Evolutionary conservation across 192 early-diverging fungal species (phyloP).

Genomic region (Entophlyctis luteolus): DNA sequence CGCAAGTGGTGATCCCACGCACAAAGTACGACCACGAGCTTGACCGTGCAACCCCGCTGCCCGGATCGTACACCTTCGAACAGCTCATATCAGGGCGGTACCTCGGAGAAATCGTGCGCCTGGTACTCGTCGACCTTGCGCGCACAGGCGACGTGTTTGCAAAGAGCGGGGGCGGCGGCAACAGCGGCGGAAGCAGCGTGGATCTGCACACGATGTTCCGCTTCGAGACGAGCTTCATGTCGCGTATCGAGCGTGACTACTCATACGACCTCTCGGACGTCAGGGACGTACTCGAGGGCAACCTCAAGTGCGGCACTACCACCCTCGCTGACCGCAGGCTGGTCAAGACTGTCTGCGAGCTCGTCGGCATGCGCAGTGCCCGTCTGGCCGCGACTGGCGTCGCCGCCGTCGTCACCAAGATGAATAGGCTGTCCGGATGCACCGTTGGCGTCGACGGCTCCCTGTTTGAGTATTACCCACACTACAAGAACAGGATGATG

Average conservation of each 20-base stretch:
- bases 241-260: slow-evolving; percentile 60
- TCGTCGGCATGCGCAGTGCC: slow-evolving; percentile 77
- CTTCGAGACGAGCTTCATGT: slow-evolving; percentile 64
- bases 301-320: slow-evolving; percentile 51
- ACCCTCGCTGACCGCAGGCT: slow-evolving; percentile 63
- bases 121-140: slow-evolving; percentile 76
- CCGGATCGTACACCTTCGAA: slow-evolving; percentile 86
- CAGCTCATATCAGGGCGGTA: slow-evolving; percentile 96
- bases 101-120: slow-evolving; percentile 84
- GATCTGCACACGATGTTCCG: slow-evolving; percentile 66
- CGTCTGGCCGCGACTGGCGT: slow-evolving; percentile 64
- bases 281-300: slow-evolving; percentile 55
- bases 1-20: slow-evolving; percentile 70
- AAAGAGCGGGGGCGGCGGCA: slow-evolving; percentile 13
- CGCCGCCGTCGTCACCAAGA: slow-evolving; percentile 69
- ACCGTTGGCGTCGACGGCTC: slow-evolving; percentile 89
- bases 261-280: slow-evolving; percentile 57
- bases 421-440: slow-evolving; percentile 43
- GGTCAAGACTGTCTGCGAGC: slow-evolving; percentile 65
- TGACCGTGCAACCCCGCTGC: slow-evolving; percentile 71
- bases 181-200: slow-evolving; percentile 56
- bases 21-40: slow-evolving; percentile 80
- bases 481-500: slow-evolving; percentile 72
- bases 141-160: slow-evolving; percentile 70
- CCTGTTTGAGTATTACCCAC: slow-evolving; percentile 80